These are phyloP conservation scores for Parietaria judaica DNA, from an alignment of 306 rosid genomes.

Conservation along the genomic window DNA sequence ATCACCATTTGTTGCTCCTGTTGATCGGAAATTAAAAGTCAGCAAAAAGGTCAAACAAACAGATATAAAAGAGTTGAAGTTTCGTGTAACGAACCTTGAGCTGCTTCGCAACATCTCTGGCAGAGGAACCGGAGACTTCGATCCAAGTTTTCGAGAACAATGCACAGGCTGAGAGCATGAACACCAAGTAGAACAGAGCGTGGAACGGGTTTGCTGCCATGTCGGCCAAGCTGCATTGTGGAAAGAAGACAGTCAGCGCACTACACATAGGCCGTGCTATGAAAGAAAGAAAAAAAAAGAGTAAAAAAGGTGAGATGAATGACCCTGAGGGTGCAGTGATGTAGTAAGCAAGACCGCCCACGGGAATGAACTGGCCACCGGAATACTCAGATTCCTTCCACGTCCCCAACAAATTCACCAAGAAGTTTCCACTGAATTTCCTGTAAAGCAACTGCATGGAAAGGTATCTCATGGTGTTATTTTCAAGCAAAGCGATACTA, in stretches of 20 bases:
- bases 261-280: not conserved
- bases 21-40: not conserved
- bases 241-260: not conserved
- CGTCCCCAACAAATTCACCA: constrained; percentile 77
- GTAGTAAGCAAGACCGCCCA: constrained; percentile 85
- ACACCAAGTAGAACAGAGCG: constrained; percentile 70
- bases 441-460: constrained; percentile 63
- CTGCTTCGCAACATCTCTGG: constrained; percentile 85
- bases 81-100: constrained; percentile 38
- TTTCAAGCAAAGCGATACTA: not conserved
- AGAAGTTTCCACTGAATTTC: constrained; percentile 66
- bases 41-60: not conserved
- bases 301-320: constrained; percentile 1
- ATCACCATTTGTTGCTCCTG: constrained; percentile 99
- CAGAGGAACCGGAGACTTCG: constrained; percentile 96
- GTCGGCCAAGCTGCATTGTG: constrained; percentile 71
- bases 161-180: constrained; percentile 85
- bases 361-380: constrained; percentile 74
- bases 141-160: constrained; percentile 91
- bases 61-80: not conserved
- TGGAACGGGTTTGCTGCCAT: constrained; percentile 95
- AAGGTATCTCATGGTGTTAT: constrained; percentile 2
- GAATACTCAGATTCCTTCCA: constrained; percentile 96
- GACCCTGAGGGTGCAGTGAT: constrained; percentile 87
- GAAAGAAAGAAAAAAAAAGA: not conserved